Conservation (phyloP, 116 monocot genomes). For the Phalaenopsis hybrid region DNA sequence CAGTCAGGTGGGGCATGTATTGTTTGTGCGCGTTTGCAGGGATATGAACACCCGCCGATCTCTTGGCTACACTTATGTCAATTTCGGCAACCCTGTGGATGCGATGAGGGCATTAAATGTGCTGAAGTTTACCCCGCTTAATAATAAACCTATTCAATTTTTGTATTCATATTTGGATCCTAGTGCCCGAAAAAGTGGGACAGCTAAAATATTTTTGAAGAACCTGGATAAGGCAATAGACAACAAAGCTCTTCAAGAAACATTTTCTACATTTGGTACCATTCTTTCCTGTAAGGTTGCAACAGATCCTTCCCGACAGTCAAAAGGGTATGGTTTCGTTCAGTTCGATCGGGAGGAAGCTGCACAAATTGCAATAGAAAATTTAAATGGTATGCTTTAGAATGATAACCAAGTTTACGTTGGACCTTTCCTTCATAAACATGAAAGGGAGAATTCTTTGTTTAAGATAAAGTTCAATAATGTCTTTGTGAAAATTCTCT, state of each 20-base stretch:
- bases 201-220: constrained; percentile 66
- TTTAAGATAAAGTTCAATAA: constrained; percentile 41
- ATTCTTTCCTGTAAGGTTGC: constrained; percentile 58
- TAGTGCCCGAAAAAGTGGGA: constrained; percentile 43
- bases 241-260: constrained; percentile 50
- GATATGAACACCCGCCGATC: no score
- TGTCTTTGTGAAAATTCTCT: constrained; percentile 63
- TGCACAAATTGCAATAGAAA: constrained; percentile 40
- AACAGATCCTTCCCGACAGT: constrained; percentile 41
- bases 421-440: constrained; percentile 51
- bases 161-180: constrained; percentile 43
- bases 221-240: constrained; percentile 57
- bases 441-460: constrained; percentile 40
- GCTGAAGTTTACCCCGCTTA: constrained; percentile 52
- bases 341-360: constrained; percentile 43
- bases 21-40: no score
- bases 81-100: constrained; percentile 3
- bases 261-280: constrained; percentile 45
- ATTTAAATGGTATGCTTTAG: constrained; percentile 47
- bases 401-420: constrained; percentile 57
- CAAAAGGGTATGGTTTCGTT: constrained; percentile 60
- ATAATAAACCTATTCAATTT: constrained; percentile 45
- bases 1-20: no score
- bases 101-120: constrained; percentile 41
- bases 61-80: no score